Evolutionary conservation across 139 green algal species (phyloP).

Genomic region (Chlamydomonas applanata): DNA sequence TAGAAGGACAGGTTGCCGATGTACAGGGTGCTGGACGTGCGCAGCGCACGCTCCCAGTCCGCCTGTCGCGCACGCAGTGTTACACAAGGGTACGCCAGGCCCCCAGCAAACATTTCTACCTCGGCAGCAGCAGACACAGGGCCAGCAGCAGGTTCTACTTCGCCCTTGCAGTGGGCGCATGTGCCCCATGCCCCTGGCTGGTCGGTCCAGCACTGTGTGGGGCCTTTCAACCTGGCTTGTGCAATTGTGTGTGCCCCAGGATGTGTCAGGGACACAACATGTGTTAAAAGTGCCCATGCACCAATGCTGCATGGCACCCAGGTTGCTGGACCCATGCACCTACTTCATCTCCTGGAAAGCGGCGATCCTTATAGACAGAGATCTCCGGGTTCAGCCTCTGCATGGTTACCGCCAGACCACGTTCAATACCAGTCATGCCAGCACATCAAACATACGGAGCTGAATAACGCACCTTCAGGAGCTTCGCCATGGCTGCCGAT

Average conservation of each 20-base stretch:
- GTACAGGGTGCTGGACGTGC: conserved; percentile 86
- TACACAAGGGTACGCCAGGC: too few species aligned
- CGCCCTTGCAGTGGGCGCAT: too few species aligned
- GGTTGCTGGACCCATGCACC: background rate
- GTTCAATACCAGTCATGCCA: background rate
- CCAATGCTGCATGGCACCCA: too few species aligned
- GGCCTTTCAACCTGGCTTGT: too few species aligned
- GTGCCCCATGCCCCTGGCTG: too few species aligned
- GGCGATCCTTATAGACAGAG: conserved; percentile 74
- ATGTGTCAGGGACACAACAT: too few species aligned
- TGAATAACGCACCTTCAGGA: conserved; percentile 6
- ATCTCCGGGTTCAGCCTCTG: conserved; percentile 41
- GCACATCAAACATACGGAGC: background rate
- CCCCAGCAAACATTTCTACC: background rate
- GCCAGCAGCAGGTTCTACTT: background rate
- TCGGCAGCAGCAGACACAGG: background rate
- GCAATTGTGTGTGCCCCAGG: too few species aligned
- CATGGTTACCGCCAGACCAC: background rate
- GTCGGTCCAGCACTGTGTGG: too few species aligned
- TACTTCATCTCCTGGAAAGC: conserved; percentile 72
- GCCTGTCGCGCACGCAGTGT: conserved; percentile 47
- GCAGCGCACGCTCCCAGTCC: conserved; percentile 79
- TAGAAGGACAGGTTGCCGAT: conserved; percentile 97
- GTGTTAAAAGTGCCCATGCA: too few species aligned
- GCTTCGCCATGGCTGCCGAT: background rate